Base-by-base conservation (phyloP, 192 early-diverging fungal species). In the Hyaloraphidium curvatum region DNA sequence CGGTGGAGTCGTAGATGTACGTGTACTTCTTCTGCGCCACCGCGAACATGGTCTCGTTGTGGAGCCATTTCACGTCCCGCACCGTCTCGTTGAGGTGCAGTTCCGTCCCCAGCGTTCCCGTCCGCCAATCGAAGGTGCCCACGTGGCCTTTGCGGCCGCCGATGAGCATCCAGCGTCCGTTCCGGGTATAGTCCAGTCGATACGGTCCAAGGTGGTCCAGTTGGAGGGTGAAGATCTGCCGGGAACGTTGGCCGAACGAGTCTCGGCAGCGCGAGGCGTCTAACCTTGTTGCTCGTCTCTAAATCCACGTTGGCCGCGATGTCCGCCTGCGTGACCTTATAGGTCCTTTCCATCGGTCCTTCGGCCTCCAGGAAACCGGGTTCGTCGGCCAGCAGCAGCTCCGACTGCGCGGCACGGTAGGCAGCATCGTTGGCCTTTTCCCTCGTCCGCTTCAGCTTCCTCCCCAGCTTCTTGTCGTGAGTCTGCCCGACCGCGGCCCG, bases 11-110 rank as follows among this genome's bases (percentile, higher is more conserved):
- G 64, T 97, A 97, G 39, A 97, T 89, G 56, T 86, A 97, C 0
- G 81, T 88, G 56, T 87, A 81, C 66, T 86, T 82, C 62, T 94
- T 92, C 74, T 97, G 92, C 19, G 92, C 92, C 26, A 82, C 89
- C 9, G 92, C 92, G 64, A 91, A 86, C 70, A 93, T 60, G 19
- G 72, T 86, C 67, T 93, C 80, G 67, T 97, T 90, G 58, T 97
- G 92, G 37, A 97, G 80, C 90, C 90, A 97, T 59, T 70, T 9
- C 19, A 91, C 89, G 70, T 91, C 90, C 23, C 88, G 80, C 0
- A 92, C 74, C 1, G 86, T 86, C 64, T 97, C 92, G 28, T 75
- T 77, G 31, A 97, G 67, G 55, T 93, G 84, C 30, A 90, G 52
- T 58, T 97, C 92, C 60, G 74, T 80, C 9, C 62, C 75, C 19